phyloP scores from a whole-genome alignment of 129 eudicot genomes.

The Helichrysum umbraculigerum region DNA sequence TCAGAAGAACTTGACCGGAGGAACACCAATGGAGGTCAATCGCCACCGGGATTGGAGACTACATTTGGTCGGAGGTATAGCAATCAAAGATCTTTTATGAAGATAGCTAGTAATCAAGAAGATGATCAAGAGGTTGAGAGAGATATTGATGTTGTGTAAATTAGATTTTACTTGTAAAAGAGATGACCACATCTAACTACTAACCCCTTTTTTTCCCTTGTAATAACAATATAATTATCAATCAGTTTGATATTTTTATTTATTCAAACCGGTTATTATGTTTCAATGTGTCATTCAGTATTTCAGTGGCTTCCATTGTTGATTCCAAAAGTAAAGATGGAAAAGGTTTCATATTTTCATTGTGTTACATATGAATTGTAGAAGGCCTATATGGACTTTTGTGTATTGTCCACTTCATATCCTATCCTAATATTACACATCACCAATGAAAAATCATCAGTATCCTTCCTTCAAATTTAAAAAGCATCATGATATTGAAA shows the following conservation, averaged over 20 bases:
- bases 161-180: slow-evolving; percentile 10
- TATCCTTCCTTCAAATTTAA: not conserved
- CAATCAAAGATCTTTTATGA: slow-evolving; percentile 56
- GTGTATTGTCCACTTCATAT: not conserved
- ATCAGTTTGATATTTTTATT: not conserved
- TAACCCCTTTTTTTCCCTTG: not conserved
- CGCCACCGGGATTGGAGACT: slow-evolving; percentile 39
- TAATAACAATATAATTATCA: not conserved
- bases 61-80: slow-evolving; percentile 50
- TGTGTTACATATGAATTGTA: not conserved
- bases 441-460: not conserved
- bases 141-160: slow-evolving; percentile 45
- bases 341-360: not conserved
- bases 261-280: not conserved
- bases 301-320: not conserved
- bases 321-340: not conserved
- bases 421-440: not conserved
- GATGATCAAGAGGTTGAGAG: slow-evolving; percentile 53
- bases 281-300: not conserved
- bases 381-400: no score
- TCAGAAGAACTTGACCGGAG: slow-evolving; percentile 58
- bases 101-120: slow-evolving; percentile 41
- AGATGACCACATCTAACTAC: not conserved
- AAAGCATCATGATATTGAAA: not conserved
- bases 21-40: slow-evolving; percentile 36